Evolutionary conservation across 1,284 basidiomycete genomes (phyloP).

Genomic region (Takashimella koratensis): DNA sequence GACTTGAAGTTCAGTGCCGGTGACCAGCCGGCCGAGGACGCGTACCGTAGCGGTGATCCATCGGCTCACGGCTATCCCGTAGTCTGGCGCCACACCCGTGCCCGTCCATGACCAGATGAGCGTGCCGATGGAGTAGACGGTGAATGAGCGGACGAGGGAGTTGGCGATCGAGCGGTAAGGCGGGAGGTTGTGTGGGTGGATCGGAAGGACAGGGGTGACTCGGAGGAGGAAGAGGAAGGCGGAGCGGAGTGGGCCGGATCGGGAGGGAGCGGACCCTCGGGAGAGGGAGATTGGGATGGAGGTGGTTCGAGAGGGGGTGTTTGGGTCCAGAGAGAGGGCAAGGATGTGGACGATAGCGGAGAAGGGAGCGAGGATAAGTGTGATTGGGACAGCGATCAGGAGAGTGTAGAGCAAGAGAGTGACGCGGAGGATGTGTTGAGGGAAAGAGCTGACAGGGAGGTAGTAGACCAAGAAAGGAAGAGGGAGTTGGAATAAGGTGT

Average conservation of each 20-base stretch:
- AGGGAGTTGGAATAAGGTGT: neutral
- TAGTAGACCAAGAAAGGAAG: neutral
- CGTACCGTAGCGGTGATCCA: neutral
- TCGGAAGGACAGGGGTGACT: neutral
- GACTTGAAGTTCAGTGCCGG: neutral
- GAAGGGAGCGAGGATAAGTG: slow-evolving; percentile 10
- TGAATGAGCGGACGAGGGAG: neutral
- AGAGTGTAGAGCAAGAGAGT: slow-evolving; percentile 9
- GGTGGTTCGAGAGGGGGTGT: neutral
- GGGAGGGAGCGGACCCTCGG: neutral
- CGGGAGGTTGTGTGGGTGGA: slow-evolving; percentile 17
- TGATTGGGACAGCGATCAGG: slow-evolving; percentile 8
- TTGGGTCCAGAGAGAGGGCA: neutral
- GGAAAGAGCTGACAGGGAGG: neutral
- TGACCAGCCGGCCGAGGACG: neutral
- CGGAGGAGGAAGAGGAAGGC: neutral
- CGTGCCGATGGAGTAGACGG: slow-evolving; percentile 9
- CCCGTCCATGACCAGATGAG: slow-evolving; percentile 15
- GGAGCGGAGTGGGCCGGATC: neutral
- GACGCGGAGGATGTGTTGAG: slow-evolving; percentile 2
- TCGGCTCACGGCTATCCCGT: neutral
- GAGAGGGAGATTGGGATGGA: neutral
- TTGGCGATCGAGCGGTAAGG: neutral
- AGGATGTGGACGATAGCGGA: slow-evolving; percentile 7
- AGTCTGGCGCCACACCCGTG: slow-evolving; percentile 13